A percentile compares a stretch with the other conserved stretches of the same genome.
Evolutionary conservation across 73 alveolate species (phyloP).

Genomic region (Blepharisma japonicum): DNA sequence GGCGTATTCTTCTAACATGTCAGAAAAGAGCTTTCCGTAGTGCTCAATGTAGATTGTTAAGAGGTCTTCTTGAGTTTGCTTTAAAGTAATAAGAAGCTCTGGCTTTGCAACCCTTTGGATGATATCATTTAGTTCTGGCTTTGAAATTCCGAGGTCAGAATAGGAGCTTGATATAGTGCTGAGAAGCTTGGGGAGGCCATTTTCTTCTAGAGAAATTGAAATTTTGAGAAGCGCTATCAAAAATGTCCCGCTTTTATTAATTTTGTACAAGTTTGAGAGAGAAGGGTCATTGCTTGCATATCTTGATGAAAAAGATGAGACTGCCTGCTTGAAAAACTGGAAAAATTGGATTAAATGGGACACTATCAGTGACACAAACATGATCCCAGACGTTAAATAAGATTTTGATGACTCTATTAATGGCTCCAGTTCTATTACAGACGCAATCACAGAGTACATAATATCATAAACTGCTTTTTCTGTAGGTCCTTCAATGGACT

Average conservation of each 20-base stretch:
- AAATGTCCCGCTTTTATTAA: slow-evolving; percentile 16
- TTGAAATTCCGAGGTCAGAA: background rate
- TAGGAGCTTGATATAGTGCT: background rate
- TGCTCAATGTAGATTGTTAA: background rate
- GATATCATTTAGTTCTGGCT: background rate
- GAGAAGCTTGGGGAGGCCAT: background rate
- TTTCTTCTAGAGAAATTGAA: slow-evolving; percentile 28
- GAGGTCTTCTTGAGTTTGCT: slow-evolving; percentile 17
- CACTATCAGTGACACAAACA: slow-evolving; percentile 23
- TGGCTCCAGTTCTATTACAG: slow-evolving; percentile 10
- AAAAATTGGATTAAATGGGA: slow-evolving; percentile 27
- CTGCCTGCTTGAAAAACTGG: background rate
- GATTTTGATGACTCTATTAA: background rate
- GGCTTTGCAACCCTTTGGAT: slow-evolving; percentile 16
- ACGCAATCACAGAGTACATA: background rate
- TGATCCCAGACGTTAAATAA: slow-evolving; percentile 4
- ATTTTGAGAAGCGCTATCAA: slow-evolving; percentile 17
- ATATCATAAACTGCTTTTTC: slow-evolving; percentile 18
- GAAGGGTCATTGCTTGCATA: background rate
- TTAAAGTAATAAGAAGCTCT: background rate
- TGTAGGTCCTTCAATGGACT: slow-evolving; percentile 5
- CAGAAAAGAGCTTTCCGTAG: background rate
- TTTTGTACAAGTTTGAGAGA: background rate
- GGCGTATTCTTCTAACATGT: background rate
- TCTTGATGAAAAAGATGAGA: background rate